Percentiles rank a stretch among this genome's conserved stretches.
These are phyloP conservation scores for Colletotrichum lentis DNA, from an alignment of 2,329 filamentous ascomycete genomes.

Conservation along the genomic window DNA sequence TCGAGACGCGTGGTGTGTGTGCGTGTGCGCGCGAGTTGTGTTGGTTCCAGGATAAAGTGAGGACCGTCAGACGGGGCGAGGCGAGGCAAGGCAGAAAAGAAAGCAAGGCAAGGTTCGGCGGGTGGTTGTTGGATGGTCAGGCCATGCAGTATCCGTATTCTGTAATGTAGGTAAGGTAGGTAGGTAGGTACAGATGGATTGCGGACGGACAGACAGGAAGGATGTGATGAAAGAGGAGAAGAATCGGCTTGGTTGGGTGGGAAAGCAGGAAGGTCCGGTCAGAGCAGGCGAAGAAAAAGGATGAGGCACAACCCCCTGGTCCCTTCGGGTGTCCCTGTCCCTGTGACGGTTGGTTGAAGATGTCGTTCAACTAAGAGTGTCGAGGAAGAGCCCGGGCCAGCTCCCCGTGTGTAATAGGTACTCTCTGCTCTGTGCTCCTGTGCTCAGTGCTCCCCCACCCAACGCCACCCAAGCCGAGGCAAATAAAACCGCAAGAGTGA, in stretches of 20 bases:
- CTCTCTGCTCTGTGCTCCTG: slow-evolving; percentile 5
- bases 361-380: slow-evolving; percentile 37
- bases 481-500: slow-evolving; percentile 19
- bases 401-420: slow-evolving; percentile 19
- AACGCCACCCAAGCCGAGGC: slow-evolving; percentile 19
- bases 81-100: neutral
- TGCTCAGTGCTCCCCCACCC: slow-evolving; percentile 6
- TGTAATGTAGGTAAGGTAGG: no score
- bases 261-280: neutral
- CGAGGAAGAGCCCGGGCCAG: slow-evolving; percentile 25
- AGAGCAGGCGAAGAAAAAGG: neutral
- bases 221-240: slow-evolving; percentile 18
- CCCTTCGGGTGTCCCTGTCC: neutral
- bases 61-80: slow-evolving; percentile 5
- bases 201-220: neutral
- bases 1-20: neutral
- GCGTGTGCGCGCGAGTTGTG: neutral
- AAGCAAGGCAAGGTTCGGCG: neutral
- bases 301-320: neutral
- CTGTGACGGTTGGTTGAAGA: slow-evolving; percentile 33
- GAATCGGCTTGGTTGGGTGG: neutral
- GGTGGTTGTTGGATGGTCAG: neutral
- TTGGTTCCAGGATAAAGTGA: slow-evolving; percentile 7
- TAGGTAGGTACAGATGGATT: no score
- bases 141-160: neutral